Base-by-base conservation (phyloP, 1,139 yeast species). In the Sugiyamaella pinicola region DNA sequence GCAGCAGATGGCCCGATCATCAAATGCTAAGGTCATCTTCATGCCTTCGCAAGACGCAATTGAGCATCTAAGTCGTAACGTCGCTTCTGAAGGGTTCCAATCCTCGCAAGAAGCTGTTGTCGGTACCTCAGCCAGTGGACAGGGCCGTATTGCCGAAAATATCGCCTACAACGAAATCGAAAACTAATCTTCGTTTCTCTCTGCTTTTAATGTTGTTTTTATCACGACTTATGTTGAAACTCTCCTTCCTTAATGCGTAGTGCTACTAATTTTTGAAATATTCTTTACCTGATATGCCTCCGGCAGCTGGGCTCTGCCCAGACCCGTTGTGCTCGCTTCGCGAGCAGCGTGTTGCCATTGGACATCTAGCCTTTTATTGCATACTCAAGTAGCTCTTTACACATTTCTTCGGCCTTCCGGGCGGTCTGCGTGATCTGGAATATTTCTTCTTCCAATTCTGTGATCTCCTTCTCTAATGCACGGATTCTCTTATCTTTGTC, bases 21-120 rank as follows among this genome's bases (percentile, higher is more conserved):
- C 87, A 2, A 78, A 79, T 53, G 72, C 87, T 15, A 82, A 84
- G 70, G 90, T 85, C 55, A 84, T 85, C 28, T 85, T 85, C 69
- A 84, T 85, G 89, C 90, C 91, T 9, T 68, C 74, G 38, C 73
- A 76, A 43, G 67, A 66, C 38, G 74, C 74, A 9, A 64, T 75
- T 55, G 79, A 74, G 57, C 62, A 53, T 39, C 51, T 69, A 46
- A 66, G 72, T 17, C 52, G 58, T 1, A 60, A 52, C 28, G 57
- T 49, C 39, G 45, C 26, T 29, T 19, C 49, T 13, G 39, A 51
- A 3, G 45, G 39, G 28, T 50, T 55, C 55, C 58, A 56, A 45
- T 55, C 58, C 9, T 22, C 54, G 8, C 33, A 17, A 22, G 54
- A 51, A 37, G 53, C 43, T 21, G 41, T 35, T 9, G 29, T 10